These are phyloP conservation scores for Dicorynia guianensis DNA, from an alignment of 306 rosid species.

Conservation along the genomic window DNA sequence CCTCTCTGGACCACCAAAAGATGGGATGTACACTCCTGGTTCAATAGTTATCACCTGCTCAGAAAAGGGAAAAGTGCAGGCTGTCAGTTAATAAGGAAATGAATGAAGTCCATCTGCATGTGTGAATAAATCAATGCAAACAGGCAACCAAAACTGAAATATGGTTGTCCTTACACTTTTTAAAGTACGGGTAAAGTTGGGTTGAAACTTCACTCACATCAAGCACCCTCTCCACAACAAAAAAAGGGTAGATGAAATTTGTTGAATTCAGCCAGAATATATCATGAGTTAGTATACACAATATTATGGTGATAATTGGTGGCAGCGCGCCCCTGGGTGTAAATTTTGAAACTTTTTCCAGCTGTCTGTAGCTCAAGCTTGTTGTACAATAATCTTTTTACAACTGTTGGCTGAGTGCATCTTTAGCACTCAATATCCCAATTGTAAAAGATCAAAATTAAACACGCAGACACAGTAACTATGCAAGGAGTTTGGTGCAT, in stretches of 20 bases:
- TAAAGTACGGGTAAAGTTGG: background rate
- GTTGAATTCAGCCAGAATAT: conserved; percentile 23
- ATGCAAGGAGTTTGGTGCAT: background rate
- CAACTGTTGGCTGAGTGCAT: conserved; percentile 2
- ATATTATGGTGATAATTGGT: background rate
- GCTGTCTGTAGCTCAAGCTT: background rate
- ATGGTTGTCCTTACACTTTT: background rate
- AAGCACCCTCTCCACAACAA: background rate
- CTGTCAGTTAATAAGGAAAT: conserved; percentile 16
- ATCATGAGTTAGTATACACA: background rate
- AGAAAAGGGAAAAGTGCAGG: conserved; percentile 28
- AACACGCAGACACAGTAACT: background rate
- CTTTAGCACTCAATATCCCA: background rate
- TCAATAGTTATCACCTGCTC: conserved; percentile 91
- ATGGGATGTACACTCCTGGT: conserved; percentile 90
- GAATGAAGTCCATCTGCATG: conserved; percentile 18
- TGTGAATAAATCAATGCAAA: background rate
- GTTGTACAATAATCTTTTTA: background rate
- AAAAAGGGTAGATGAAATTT: background rate
- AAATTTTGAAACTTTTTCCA: conserved; percentile 5
- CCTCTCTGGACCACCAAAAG: conserved; percentile 74
- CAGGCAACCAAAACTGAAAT: background rate
- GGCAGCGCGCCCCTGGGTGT: background rate
- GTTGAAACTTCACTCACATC: background rate
- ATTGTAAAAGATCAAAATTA: background rate